Base-by-base conservation (phyloP, 1,284 basidiomycete species). In the Ceratobasidium sp. region DNA sequence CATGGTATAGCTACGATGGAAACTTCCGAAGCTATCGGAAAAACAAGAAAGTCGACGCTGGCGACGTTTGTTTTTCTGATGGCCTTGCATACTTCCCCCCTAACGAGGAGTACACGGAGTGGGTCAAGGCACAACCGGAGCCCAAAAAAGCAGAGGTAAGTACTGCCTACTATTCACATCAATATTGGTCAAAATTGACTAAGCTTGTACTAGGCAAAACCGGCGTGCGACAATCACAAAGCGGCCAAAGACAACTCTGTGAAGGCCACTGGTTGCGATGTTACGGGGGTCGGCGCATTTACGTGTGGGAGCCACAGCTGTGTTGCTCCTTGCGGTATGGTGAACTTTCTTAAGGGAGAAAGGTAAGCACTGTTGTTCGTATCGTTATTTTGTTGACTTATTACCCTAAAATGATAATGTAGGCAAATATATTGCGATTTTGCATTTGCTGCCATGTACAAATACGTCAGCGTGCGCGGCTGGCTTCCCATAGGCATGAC, bases 371-470 rank as follows among this genome's bases (percentile, higher is more conserved):
- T 18, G 46, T 46, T 15, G 18, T 46, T 46, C 46, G 9, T 46
- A 46, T 46, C 18, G 18, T 46, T 15, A 46, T 46, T 15, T 12
- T 15, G 46, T 15, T 3, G 46, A 46, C 9, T 9, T 46, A 46
- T 46, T n/a, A n/a, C n/a, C n/a, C n/a, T n/a, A n/a, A n/a, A 49
- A 49, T 15, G 46, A 49, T 26, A 53, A 3, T 20, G 23, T 71
- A 71, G 69, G 28, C 53, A 55, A 18, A 53, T 53, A 3, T 71
- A 71, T 71, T n/a, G n/a, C 3, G 69, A 71, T 26, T 58, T 33
- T 28, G 69, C 53, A 1, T 28, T 71, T 33, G 69, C 18, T 3
- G 26, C 49, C 12, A 15, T 56, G 69, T 51, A 55, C 13, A 58
- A 20, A 7, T 58, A 56, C 20, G 18, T 40, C 12, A 13, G 12